Base-by-base conservation (phyloP, 441 rosid species). In the Codiaeum variegatum region DNA sequence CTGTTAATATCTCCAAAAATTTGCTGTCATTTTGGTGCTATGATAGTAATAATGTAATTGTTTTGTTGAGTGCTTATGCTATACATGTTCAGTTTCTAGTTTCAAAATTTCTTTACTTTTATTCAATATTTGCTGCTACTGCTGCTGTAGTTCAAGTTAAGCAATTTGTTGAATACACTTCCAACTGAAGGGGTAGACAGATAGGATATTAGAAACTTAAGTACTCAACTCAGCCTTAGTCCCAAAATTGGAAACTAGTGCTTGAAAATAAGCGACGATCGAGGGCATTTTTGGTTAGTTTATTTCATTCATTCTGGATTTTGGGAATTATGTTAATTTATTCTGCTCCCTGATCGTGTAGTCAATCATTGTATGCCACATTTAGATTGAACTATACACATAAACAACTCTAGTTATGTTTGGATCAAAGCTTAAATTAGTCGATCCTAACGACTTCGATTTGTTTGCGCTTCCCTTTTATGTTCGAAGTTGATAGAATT, bases 1-100 rank as follows among this genome's bases (percentile, higher is more conserved):
- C 73, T 82, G 83, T 72, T 61, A 34, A 40, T 68, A 24, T 59
- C 34, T 51, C 49, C 26, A 54, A 15, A 15, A 54, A 23, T 64
- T 63, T n/a, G 63, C 18, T 21, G 61, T 46, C 44, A 9, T 21
- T 61, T 71, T 46, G 9, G 55, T 54, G 60, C 61, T 23, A 21
- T 52, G 6, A 47, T 47, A n/a, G n/a, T n/a, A n/a, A n/a, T n/a
- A n/a, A n/a, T n/a, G n/a, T n/a, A n/a, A n/a, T n/a, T n/a, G n/a
- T n/a, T n/a, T n/a, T n/a, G n/a, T n/a, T n/a, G 26, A 51, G 28
- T 32, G 13, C 10, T 23, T 10, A 36, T 61, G 62, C 47, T 18
- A 51, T 62, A 19, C 23, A 26, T 5, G 12, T 65, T 40, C 28
- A 19, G 26, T 8, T 55, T 49, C 36, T 66, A 38, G 38, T 7